Evolutionary conservation across 2,329 filamentous ascomycete species (phyloP), one percentile per base, ranked within the genome.

Genomic region (Colletotrichum sp.): DNA sequence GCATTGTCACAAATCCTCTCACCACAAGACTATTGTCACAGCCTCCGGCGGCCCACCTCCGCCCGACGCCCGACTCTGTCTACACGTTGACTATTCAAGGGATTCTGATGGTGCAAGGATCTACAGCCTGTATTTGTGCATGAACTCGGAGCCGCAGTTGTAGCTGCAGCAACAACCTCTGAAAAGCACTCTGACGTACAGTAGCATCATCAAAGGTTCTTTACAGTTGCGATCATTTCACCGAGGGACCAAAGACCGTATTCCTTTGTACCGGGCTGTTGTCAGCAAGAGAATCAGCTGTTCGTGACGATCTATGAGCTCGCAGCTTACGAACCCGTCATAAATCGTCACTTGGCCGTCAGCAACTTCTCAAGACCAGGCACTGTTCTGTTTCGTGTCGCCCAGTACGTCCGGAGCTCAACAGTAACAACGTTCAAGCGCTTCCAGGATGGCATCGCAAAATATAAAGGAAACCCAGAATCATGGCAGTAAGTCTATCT

Each of bases 111-210:
- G 9, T 13, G 10, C n/a, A 52, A 21, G 44, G 44, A 52, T 52
- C n/a, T 21, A 21, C 6, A 21, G n/a, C n/a, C 10, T 2, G 6
- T 21, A 0, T 21, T 21, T 8, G 0, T 21, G n/a, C 44, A 13
- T 6, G 10, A 21, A 6, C n/a, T 21, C 10, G 1, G n/a, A 52
- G 44, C 10, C 4, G 44, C n/a, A 52, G n/a, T 21, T 21, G n/a
- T 0, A 52, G 10, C 0, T 7, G 44, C 44, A 21, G n/a, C 10
- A 13, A 13, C 6, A 52, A 52, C n/a, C 44, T 13, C n/a, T 13
- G 44, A 21, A 21, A 52, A 13, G 44, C n/a, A 21, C n/a, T 52
- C 0, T 3, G 0, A 52, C n/a, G 6, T 12, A 44, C 18, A 0
- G 18, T 4, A 21, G n/a, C n/a, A 52, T 52, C 10, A 21, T 21